Evolutionary conservation across 768 basidiomycete species (phyloP).

Genomic region (Collybia sordida): DNA sequence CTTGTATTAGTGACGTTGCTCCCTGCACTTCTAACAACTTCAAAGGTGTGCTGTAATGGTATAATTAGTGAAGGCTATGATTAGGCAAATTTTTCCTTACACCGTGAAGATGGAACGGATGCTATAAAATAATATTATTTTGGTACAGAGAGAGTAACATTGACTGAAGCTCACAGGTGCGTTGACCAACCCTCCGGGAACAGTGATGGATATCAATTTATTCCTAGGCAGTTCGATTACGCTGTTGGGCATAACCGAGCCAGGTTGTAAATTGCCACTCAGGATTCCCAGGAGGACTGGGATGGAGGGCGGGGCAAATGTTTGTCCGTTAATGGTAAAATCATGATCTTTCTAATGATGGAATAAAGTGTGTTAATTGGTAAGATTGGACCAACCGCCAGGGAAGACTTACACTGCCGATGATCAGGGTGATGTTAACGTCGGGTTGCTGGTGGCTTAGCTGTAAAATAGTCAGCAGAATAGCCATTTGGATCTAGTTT

Average conservation of each 20-base stretch:
- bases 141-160: background rate
- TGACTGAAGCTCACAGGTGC: slow-evolving; percentile 14
- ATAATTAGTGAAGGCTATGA: background rate
- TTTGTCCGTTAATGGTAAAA: slow-evolving; percentile 25
- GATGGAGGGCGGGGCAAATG: slow-evolving; percentile 34
- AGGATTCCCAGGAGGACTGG: slow-evolving; percentile 25
- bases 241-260: slow-evolving; percentile 34
- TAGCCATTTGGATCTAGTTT: too few species aligned
- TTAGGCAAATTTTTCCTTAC: slow-evolving; percentile 10
- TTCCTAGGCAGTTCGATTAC: slow-evolving; percentile 42
- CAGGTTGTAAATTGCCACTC: slow-evolving; percentile 35
- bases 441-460: too few species aligned
- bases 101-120: slow-evolving; percentile 29
- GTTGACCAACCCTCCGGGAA: slow-evolving; percentile 19
- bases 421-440: too few species aligned
- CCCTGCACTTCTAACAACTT: slow-evolving; percentile 32
- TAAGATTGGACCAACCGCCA: too few species aligned
- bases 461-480: too few species aligned
- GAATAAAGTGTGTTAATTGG: background rate
- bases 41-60: slow-evolving; percentile 29
- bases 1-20: slow-evolving; percentile 20
- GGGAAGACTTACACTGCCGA: too few species aligned
- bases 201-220: slow-evolving; percentile 43
- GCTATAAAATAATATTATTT: slow-evolving; percentile 6
- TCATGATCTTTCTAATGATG: background rate